Conservation (phyloP, 2,329 filamentous ascomycete species). For the Fusarium albidum region DNA sequence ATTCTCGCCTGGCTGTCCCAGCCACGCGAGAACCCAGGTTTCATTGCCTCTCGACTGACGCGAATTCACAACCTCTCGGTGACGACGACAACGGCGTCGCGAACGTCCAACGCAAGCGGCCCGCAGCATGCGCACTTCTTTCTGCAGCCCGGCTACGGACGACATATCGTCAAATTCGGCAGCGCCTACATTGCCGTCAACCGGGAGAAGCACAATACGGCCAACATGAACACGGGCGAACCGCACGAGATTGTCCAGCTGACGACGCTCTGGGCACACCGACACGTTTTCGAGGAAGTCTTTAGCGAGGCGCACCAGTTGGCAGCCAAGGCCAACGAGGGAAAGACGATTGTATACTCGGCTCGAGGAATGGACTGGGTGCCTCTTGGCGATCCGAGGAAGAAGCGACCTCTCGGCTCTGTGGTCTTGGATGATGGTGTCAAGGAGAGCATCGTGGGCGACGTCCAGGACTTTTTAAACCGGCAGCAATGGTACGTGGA, state of each 20-base stretch:
- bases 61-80: conserved; percentile 68
- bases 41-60: conserved; percentile 65
- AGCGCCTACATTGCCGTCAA: conserved; percentile 89
- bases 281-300: conserved; percentile 88
- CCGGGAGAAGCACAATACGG: conserved; percentile 84
- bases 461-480: conserved; percentile 82
- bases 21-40: conserved; percentile 72
- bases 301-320: conserved; percentile 87
- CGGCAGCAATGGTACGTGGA: conserved; percentile 90
- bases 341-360: conserved; percentile 92
- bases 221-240: conserved; percentile 81
- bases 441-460: conserved; percentile 80
- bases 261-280: conserved; percentile 89
- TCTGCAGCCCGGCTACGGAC: conserved; percentile 89
- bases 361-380: conserved; percentile 86
- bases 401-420: conserved; percentile 86
- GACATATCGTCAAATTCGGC: conserved; percentile 86
- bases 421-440: conserved; percentile 87
- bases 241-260: conserved; percentile 95
- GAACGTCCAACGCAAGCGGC: conserved; percentile 67
- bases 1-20: conserved; percentile 93
- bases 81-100: conserved; percentile 66
- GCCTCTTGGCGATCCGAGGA: conserved; percentile 81
- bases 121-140: conserved; percentile 82
- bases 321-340: conserved; percentile 81